phyloP scores from a whole-genome alignment of 2,329 filamentous ascomycete genomes.

The Paracorniculantispora psalliotae region DNA sequence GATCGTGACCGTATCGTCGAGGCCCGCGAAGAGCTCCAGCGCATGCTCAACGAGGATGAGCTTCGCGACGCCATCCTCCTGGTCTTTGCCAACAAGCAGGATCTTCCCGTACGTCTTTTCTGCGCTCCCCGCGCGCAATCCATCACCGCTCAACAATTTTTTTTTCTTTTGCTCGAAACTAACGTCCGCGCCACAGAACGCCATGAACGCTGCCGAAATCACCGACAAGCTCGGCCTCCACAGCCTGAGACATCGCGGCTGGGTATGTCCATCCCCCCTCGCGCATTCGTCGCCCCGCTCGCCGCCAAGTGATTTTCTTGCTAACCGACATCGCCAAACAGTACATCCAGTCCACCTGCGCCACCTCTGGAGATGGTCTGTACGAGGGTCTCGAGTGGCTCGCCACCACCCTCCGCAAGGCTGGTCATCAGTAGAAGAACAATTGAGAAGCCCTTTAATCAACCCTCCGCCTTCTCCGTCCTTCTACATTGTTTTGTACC shows the following conservation, averaged over 20 bases:
- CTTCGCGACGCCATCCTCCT: conserved; percentile 92
- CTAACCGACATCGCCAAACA: conserved; percentile 31
- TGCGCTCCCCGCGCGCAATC: conserved; percentile 5
- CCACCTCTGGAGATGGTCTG: conserved; percentile 97
- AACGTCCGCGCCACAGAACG: conserved; percentile 59
- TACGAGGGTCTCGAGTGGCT: conserved; percentile 98
- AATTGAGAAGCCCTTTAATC: conserved; percentile 25
- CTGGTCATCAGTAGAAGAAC: conserved; percentile 55
- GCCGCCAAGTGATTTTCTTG: background rate
- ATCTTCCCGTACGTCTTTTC: conserved; percentile 72
- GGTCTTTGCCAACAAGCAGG: conserved; percentile 99
- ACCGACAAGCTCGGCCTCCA: conserved; percentile 99
- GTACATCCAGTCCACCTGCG: conserved; percentile 99
- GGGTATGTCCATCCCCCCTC: conserved; percentile 63
- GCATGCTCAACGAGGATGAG: conserved; percentile 96
- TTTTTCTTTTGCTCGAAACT: no score
- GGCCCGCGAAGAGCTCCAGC: conserved; percentile 86
- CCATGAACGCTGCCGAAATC: conserved; percentile 99
- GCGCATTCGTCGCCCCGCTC: background rate
- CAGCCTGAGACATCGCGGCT: conserved; percentile 96
- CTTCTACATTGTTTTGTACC: conserved; percentile 37
- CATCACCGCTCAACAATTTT: conserved; percentile 4
- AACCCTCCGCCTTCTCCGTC: conserved; percentile 29
- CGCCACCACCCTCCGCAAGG: conserved; percentile 76
- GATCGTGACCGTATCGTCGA: conserved; percentile 89